Conservation (phyloP, 805 yeast genomes). For the Blastobotrys parvus region DNA sequence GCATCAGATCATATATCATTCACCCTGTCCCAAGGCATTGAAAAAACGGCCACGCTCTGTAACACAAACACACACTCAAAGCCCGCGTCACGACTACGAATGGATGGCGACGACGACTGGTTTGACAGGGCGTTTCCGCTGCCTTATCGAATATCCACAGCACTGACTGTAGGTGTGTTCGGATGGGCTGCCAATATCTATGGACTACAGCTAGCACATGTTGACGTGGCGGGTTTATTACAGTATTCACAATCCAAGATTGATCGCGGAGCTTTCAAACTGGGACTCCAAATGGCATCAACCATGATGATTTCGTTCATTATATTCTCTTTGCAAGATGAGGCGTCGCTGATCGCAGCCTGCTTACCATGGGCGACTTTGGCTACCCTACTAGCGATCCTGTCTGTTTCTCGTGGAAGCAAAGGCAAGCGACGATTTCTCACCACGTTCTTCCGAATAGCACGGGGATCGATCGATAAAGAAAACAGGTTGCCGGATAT, state of each 20-base stretch:
- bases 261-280: background rate
- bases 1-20: too few species aligned
- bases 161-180: conserved; percentile 26
- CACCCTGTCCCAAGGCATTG: too few species aligned
- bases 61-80: too few species aligned
- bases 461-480: conserved; percentile 50
- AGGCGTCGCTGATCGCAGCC: conserved; percentile 29
- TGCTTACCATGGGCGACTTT: conserved; percentile 28
- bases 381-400: conserved; percentile 28
- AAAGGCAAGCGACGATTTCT: conserved; percentile 35
- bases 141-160: conserved; percentile 34
- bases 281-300: background rate
- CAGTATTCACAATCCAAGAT: conserved; percentile 16
- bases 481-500: conserved; percentile 66
- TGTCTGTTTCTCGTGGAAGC: conserved; percentile 35
- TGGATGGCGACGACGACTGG: background rate
- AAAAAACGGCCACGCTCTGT: too few species aligned
- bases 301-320: conserved; percentile 18
- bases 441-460: conserved; percentile 38
- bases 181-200: conserved; percentile 27
- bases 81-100: too few species aligned
- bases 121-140: conserved; percentile 36
- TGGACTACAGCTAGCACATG: conserved; percentile 17
- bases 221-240: conserved; percentile 21
- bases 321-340: conserved; percentile 22